phyloP scores from a whole-genome alignment of 345 rosid genomes.

The Mangifera indica region DNA sequence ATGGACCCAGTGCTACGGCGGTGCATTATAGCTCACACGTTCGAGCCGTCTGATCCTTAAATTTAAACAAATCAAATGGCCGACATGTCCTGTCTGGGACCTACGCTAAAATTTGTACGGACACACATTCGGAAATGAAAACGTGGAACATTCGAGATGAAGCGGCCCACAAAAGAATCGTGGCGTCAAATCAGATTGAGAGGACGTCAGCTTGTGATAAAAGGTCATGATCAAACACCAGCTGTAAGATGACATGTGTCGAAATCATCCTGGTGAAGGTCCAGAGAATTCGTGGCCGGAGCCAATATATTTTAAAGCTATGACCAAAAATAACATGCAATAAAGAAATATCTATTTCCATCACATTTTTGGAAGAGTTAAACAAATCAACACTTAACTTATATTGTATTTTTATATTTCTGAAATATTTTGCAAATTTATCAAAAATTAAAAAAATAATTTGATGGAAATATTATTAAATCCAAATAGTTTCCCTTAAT shows the following conservation, averaged over 20 bases:
- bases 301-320: neutral
- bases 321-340: too few relatives aligned
- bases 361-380: too few relatives aligned
- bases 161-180: neutral
- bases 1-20: constrained; percentile 16
- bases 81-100: constrained; percentile 7
- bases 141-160: constrained; percentile 30
- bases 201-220: neutral
- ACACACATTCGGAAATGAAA: neutral
- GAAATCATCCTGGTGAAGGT: constrained; percentile 13
- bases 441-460: too few relatives aligned
- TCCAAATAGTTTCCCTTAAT: too few relatives aligned
- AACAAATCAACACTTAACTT: too few relatives aligned
- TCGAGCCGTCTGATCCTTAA: constrained; percentile 17
- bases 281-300: neutral
- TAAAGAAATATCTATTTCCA: too few relatives aligned
- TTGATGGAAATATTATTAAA: too few relatives aligned
- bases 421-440: too few relatives aligned
- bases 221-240: neutral
- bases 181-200: neutral
- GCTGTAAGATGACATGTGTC: constrained; percentile 27
- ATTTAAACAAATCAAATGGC: constrained; percentile 9
- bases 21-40: constrained; percentile 33
- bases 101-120: neutral
- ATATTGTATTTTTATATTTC: too few relatives aligned